Conservation (phyloP, 306 rosid genomes). For the Acacia confusa region DNA sequence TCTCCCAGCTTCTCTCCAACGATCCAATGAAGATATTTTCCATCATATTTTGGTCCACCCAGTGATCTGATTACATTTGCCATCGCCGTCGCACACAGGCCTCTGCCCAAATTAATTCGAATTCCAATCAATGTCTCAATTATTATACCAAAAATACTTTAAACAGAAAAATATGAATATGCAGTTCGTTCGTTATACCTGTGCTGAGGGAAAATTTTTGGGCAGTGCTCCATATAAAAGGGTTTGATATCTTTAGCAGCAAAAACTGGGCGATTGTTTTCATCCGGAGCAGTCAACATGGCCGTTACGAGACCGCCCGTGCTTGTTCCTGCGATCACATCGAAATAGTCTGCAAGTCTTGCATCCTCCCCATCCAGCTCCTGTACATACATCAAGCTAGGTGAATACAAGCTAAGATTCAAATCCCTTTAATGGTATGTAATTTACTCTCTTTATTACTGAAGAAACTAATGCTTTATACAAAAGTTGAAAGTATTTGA, state of each 20-base stretch:
- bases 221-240: slow-evolving; percentile 52
- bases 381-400: slow-evolving; percentile 20
- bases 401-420: background rate
- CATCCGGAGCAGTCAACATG: slow-evolving; percentile 60
- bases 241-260: slow-evolving; percentile 58
- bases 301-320: slow-evolving; percentile 69
- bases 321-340: slow-evolving; percentile 70
- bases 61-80: slow-evolving; percentile 13
- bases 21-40: slow-evolving; percentile 55
- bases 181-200: background rate
- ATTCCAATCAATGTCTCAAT: background rate
- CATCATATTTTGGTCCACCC: slow-evolving; percentile 76
- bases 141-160: background rate
- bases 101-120: background rate
- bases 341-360: slow-evolving; percentile 72
- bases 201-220: slow-evolving; percentile 56
- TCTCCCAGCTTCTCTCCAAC: slow-evolving; percentile 56
- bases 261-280: slow-evolving; percentile 48
- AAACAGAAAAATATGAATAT: background rate
- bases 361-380: slow-evolving; percentile 66
- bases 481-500: background rate
- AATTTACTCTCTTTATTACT: too few species aligned
- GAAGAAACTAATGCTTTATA: background rate
- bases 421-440: background rate
- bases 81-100: background rate